phyloP scores from a whole-genome alignment of 257 asterid species.

The Nicotiana benthamiana region DNA sequence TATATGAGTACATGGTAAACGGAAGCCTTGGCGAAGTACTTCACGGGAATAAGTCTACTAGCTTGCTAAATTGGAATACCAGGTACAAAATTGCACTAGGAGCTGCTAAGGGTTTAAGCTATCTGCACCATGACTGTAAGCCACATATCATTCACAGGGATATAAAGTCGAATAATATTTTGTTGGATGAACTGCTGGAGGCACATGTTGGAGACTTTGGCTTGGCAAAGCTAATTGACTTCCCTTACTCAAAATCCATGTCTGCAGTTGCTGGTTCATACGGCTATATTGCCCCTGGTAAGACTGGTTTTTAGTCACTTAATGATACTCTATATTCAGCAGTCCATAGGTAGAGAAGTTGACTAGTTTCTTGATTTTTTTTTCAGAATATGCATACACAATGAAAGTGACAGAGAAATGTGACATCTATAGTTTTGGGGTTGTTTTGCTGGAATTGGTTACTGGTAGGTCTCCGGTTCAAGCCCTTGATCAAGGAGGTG shows the following conservation, averaged over 20 bases:
- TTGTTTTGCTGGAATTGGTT: constrained; percentile 61
- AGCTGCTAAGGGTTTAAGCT: constrained; percentile 78
- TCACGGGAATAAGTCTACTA: constrained; percentile 33
- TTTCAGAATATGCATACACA: constrained; percentile 87
- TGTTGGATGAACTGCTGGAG: constrained; percentile 62
- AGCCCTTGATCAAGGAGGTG: constrained; percentile 81
- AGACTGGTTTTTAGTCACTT: not conserved
- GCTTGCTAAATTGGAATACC: constrained; percentile 53
- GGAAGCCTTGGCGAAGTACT: constrained; percentile 83
- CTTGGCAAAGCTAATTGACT: constrained; percentile 73
- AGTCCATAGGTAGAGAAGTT: not conserved
- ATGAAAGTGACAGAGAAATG: constrained; percentile 93
- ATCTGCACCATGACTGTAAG: constrained; percentile 75
- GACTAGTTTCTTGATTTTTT: not conserved
- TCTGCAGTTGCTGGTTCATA: constrained; percentile 94
- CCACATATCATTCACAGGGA: constrained; percentile 83
- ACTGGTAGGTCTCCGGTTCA: constrained; percentile 85
- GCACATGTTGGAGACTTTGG: constrained; percentile 95
- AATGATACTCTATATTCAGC: not conserved
- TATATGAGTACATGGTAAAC: constrained; percentile 72
- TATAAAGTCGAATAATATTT: constrained; percentile 75
- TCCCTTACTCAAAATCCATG: constrained; percentile 72
- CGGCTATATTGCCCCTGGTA: constrained; percentile 98
- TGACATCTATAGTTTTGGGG: constrained; percentile 80
- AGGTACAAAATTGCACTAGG: constrained; percentile 75